Evolutionary conservation across 192 early-diverging fungal genomes (phyloP).

Genomic region (Irineochytrium annulatum): DNA sequence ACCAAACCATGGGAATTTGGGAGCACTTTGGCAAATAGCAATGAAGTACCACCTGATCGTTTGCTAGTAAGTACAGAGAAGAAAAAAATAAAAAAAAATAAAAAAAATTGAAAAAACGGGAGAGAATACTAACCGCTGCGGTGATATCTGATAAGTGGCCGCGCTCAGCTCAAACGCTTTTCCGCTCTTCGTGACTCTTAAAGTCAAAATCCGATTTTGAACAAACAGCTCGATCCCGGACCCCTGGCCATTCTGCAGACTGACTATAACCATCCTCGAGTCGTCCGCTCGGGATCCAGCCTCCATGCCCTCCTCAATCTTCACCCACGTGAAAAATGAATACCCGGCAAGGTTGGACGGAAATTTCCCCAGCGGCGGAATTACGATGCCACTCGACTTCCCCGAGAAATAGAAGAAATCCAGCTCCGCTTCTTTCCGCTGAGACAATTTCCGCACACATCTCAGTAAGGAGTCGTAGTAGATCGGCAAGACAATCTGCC

Average conservation of each 20-base stretch:
- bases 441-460: conserved; percentile 26
- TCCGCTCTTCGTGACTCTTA: conserved; percentile 9
- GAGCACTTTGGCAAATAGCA: conserved; percentile 25
- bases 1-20: conserved; percentile 33
- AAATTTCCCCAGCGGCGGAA: conserved; percentile 28
- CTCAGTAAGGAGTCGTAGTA: conserved; percentile 34
- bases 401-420: conserved; percentile 44
- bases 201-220: conserved; percentile 2
- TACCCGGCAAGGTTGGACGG: conserved; percentile 27
- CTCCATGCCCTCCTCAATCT: conserved; percentile 18
- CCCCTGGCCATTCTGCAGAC: conserved; percentile 17
- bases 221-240: conserved; percentile 25
- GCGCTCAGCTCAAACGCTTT: conserved; percentile 6
- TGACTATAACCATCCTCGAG: not conserved
- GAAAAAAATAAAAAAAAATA: conserved; percentile 3
- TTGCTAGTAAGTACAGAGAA: not conserved
- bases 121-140: conserved; percentile 2
- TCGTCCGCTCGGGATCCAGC: not conserved
- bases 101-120: not conserved
- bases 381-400: conserved; percentile 22
- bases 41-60: conserved; percentile 35
- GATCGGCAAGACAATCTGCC: conserved; percentile 14
- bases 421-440: conserved; percentile 32
- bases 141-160: conserved; percentile 2
- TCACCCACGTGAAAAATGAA: conserved; percentile 35